Conservation (phyloP, 1,139 yeast species). For the Suhomyces coccinellae region DNA sequence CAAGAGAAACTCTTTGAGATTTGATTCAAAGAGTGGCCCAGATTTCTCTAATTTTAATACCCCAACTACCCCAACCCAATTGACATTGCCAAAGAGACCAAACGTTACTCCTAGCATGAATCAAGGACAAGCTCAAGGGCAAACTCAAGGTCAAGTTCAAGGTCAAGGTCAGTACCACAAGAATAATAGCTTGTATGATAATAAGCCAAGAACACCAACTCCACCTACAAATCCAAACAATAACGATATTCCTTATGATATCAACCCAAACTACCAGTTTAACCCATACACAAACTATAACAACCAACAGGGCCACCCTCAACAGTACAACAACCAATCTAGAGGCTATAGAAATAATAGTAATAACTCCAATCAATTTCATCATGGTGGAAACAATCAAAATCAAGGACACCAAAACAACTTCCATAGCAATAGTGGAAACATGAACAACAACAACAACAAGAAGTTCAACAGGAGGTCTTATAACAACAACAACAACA, state of each 20-base stretch:
- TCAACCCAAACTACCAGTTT: conserved; percentile 16
- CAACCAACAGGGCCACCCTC: conserved; percentile 9
- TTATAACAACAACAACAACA: conserved; percentile 10
- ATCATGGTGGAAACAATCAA: conserved; percentile 9
- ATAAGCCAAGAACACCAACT: conserved; percentile 28
- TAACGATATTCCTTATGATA: conserved; percentile 15
- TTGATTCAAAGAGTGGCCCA: conserved; percentile 26
- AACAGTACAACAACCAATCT: conserved; percentile 7
- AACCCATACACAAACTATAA: conserved; percentile 13
- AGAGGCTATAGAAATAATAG: conserved; percentile 10
- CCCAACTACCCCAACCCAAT: conserved; percentile 25
- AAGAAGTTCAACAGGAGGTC: conserved; percentile 10
- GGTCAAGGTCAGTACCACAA: conserved; percentile 7
- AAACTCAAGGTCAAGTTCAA: conserved; percentile 7
- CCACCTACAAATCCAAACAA: conserved; percentile 23
- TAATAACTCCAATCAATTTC: conserved; percentile 17
- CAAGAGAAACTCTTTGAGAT: conserved; percentile 34
- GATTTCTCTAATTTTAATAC: conserved; percentile 22
- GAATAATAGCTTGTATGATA: conserved; percentile 18
- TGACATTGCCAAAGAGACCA: conserved; percentile 25
- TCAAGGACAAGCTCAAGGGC: conserved; percentile 9
- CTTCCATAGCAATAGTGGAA: conserved; percentile 8
- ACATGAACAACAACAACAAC: conserved; percentile 9
- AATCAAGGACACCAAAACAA: conserved; percentile 15
- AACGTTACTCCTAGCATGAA: conserved; percentile 11